phyloP scores from a whole-genome alignment of 345 rosid genomes.

The Hibiscus syriacus region DNA sequence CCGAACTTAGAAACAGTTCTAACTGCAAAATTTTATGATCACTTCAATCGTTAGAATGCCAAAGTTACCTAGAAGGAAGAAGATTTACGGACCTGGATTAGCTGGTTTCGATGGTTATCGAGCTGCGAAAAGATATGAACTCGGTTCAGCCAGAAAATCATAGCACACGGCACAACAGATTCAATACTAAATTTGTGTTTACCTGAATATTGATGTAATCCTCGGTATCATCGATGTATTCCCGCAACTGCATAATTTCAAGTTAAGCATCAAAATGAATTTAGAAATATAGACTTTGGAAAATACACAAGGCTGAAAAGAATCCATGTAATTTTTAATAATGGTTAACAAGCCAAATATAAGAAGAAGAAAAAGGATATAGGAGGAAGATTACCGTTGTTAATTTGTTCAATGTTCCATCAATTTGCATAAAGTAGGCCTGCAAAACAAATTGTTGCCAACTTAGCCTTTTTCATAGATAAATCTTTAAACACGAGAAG shows the following conservation, averaged over 20 bases:
- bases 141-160: neutral
- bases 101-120: slow-evolving; percentile 95
- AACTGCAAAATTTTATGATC: slow-evolving; percentile 34
- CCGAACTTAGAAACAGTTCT: slow-evolving; percentile 72
- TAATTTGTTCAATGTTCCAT: slow-evolving; percentile 81
- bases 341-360: neutral
- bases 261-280: slow-evolving; percentile 11
- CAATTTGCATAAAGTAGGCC: slow-evolving; percentile 97
- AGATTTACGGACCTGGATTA: slow-evolving; percentile 62
- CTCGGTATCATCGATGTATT: slow-evolving; percentile 95
- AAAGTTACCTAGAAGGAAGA: neutral
- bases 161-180: neutral
- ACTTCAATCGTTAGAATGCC: neutral
- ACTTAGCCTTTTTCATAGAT: neutral
- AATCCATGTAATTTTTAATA: neutral
- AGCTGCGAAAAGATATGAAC: slow-evolving; percentile 47
- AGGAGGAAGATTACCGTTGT: slow-evolving; percentile 40
- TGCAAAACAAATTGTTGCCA: slow-evolving; percentile 25
- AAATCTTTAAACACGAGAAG: slow-evolving; percentile 6
- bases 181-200: neutral
- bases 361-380: neutral
- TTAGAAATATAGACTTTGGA: neutral
- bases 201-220: slow-evolving; percentile 99
- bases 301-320: neutral
- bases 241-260: slow-evolving; percentile 68